Conservation (phyloP, 179 eudicot genomes). For the Patellifolia procumbens region DNA sequence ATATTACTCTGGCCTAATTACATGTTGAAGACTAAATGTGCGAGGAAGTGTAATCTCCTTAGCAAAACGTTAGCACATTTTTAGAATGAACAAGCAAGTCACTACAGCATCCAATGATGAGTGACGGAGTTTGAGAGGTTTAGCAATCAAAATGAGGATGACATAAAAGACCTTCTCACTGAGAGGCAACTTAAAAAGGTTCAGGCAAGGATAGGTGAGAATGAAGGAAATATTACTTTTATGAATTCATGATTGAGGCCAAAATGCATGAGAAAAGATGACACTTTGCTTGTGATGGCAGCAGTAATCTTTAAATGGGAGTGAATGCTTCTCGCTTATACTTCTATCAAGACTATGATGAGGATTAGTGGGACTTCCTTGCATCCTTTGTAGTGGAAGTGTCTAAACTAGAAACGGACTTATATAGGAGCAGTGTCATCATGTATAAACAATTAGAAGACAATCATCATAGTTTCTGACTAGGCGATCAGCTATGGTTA, state of each 20-base stretch:
- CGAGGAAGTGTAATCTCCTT: not conserved
- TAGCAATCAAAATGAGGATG: not conserved
- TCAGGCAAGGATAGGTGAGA: not conserved
- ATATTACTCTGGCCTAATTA: too few relatives aligned
- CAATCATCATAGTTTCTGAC: too few relatives aligned
- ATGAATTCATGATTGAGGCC: not conserved
- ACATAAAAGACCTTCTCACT: not conserved
- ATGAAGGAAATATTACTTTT: not conserved
- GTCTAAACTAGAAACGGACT: not conserved
- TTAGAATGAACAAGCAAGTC: not conserved
- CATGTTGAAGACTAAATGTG: too few relatives aligned
- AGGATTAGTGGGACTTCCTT: not conserved
- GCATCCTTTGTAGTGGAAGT: not conserved
- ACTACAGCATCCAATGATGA: not conserved
- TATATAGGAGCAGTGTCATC: not conserved
- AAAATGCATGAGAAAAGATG: not conserved
- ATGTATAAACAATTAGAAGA: not conserved
- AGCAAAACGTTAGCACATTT: not conserved
- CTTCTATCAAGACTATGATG: not conserved
- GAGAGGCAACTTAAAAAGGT: not conserved
- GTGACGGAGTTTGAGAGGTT: not conserved
- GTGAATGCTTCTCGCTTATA: not conserved
- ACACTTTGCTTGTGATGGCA: not conserved
- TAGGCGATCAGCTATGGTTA: too few relatives aligned
- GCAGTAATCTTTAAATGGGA: not conserved